Evolutionary conservation across 176 grass and related monocot genomes (phyloP).

Genomic region (Ampelocalamus luodianensis): DNA sequence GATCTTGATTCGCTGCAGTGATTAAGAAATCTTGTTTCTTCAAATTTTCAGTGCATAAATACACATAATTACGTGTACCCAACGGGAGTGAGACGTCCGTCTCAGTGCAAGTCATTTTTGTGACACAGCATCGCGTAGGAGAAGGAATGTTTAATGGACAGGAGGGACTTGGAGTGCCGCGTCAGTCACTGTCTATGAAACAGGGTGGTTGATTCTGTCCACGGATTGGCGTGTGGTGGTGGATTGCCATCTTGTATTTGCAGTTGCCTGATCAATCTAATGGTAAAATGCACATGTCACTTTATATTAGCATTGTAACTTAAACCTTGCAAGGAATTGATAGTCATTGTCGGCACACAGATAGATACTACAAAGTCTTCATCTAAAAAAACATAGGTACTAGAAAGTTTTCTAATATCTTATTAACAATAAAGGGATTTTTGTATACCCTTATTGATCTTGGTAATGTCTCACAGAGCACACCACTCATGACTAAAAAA

Average conservation of each 20-base stretch:
- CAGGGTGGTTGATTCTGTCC: conserved; percentile 1
- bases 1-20: conserved; percentile 5
- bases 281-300: no score
- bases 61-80: conserved; percentile 10
- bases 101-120: conserved; percentile 32
- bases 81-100: not conserved
- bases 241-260: not conserved
- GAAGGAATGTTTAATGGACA: not conserved
- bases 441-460: not conserved
- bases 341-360: not conserved
- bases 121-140: not conserved
- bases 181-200: conserved; percentile 31
- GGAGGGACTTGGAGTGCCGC: not conserved
- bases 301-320: no score
- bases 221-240: conserved; percentile 21
- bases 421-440: no score
- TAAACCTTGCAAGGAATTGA: not conserved
- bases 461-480: not conserved
- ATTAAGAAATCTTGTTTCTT: not conserved
- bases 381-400: not conserved
- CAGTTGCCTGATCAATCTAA: not conserved
- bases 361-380: not conserved
- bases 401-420: not conserved
- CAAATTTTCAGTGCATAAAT: conserved; percentile 6
- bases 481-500: no score